Conservation (phyloP, 225 moss, liverwort and hornwort genomes). For the Anthoceros angustus region DNA sequence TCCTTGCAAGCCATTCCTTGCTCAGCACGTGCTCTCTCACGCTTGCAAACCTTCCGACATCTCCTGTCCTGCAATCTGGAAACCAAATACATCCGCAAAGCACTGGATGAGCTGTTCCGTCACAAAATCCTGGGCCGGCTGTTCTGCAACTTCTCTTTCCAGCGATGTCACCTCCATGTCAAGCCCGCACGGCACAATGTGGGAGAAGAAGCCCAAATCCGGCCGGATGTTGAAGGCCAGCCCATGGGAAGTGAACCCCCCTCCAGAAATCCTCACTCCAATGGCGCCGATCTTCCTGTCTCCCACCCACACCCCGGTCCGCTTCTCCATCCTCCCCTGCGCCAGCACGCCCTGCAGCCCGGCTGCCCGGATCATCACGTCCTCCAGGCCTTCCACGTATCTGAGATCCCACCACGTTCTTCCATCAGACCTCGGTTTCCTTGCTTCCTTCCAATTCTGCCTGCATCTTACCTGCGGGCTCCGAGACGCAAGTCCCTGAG, state of each 20-base stretch:
- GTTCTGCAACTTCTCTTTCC: slow-evolving; percentile 46
- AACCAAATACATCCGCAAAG: slow-evolving; percentile 50
- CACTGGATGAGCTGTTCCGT: slow-evolving; percentile 35
- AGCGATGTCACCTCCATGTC: slow-evolving; percentile 89
- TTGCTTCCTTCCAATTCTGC: no score
- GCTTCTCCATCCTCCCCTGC: slow-evolving; percentile 42
- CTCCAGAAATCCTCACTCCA: slow-evolving; percentile 71
- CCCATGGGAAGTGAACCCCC: slow-evolving; percentile 64
- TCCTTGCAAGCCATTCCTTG: no score
- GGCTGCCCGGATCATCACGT: slow-evolving; percentile 62
- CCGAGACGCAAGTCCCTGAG: slow-evolving; percentile 44
- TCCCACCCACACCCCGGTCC: slow-evolving; percentile 81
- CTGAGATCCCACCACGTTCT: no score
- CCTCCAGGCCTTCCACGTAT: slow-evolving; percentile 66
- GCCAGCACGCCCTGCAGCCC: slow-evolving; percentile 50
- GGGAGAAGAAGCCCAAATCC: slow-evolving; percentile 38
- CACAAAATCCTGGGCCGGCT: slow-evolving; percentile 5
- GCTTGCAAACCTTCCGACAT: no score
- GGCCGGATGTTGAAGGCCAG: slow-evolving; percentile 80
- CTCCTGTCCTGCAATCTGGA: slow-evolving; percentile 9
- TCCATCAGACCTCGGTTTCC: no score
- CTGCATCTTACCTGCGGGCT: slow-evolving; percentile 27
- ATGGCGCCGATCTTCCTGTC: slow-evolving; percentile 84
- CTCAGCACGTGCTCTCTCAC: no score
- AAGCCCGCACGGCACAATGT: slow-evolving; percentile 80